Percentiles rank a stretch among this genome's conserved stretches.
Conservation (phyloP, 2,329 filamentous ascomycete genomes). For the Paecilomyces dactylethromorphus region DNA sequence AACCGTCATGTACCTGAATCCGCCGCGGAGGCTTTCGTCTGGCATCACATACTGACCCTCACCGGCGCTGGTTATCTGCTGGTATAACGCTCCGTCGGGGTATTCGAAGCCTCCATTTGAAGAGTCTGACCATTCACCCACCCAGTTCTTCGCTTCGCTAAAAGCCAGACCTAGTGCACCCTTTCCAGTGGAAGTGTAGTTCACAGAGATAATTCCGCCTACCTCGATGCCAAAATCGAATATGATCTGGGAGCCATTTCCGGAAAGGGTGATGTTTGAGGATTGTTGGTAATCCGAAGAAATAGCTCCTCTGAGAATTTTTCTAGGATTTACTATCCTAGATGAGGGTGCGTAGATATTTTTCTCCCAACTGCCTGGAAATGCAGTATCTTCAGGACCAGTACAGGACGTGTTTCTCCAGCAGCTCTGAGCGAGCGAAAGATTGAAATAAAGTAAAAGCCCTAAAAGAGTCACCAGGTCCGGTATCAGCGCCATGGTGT, state of each 20-base stretch:
- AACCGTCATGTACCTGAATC: slow-evolving; percentile 39
- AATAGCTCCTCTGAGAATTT: slow-evolving; percentile 25
- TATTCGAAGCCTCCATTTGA: slow-evolving; percentile 42
- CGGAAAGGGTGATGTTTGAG: slow-evolving; percentile 23
- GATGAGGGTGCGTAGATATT: slow-evolving; percentile 52
- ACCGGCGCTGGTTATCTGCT: slow-evolving; percentile 26
- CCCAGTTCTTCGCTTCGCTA: slow-evolving; percentile 43
- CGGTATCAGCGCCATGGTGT: background rate
- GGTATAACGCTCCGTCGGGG: slow-evolving; percentile 37
- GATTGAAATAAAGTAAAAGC: slow-evolving; percentile 9
- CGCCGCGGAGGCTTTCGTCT: slow-evolving; percentile 34
- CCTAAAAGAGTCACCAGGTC: background rate
- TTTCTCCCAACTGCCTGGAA: slow-evolving; percentile 52
- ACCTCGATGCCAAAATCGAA: slow-evolving; percentile 56
- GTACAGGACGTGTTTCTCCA: slow-evolving; percentile 52
- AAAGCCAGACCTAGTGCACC: slow-evolving; percentile 42
- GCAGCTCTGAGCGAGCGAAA: slow-evolving; percentile 29
- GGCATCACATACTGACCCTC: slow-evolving; percentile 33
- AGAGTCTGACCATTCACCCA: slow-evolving; percentile 41
- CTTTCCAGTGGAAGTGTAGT: slow-evolving; percentile 38
- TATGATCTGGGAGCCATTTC: slow-evolving; percentile 48
- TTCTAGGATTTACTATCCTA: slow-evolving; percentile 43
- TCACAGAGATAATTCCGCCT: slow-evolving; percentile 49
- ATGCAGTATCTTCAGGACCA: slow-evolving; percentile 44
- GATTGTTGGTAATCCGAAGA: slow-evolving; percentile 20